A percentile compares a stretch with the other conserved stretches of the same genome.
These are phyloP conservation scores for Cordyceps pruinosa DNA, from an alignment of 2,329 filamentous ascomycete species.

Conservation along the genomic window DNA sequence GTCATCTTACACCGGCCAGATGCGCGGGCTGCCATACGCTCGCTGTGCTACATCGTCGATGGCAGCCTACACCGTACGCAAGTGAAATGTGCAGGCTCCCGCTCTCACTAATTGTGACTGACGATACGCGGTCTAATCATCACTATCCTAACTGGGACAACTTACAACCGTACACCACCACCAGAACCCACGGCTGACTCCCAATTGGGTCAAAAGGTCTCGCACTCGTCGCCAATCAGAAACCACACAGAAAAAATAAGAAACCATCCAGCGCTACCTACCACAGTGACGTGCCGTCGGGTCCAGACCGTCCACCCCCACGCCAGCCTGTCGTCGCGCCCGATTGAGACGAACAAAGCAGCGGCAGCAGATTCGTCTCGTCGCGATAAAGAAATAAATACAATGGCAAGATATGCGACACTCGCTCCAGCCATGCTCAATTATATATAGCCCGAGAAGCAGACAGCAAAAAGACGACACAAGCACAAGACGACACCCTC, in stretches of 20 bases:
- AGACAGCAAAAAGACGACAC: neutral
- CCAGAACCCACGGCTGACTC: neutral
- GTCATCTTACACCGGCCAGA: too few relatives aligned
- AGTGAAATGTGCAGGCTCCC: neutral
- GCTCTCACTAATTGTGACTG: neutral
- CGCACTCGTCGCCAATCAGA: neutral
- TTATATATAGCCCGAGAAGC: neutral
- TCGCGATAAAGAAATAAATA: too few relatives aligned
- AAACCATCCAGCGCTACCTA: too few relatives aligned
- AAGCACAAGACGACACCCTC: too few relatives aligned
- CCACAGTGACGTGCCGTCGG: neutral
- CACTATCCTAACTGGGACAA: neutral
- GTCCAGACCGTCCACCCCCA: neutral
- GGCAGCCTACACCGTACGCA: neutral
- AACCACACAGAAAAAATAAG: neutral
- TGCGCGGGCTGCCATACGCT: neutral
- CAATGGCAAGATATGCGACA: neutral
- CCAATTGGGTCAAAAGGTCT: neutral
- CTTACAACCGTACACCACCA: neutral
- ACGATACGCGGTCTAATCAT: neutral
- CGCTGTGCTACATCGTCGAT: neutral
- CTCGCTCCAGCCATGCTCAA: neutral
- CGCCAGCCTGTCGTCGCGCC: neutral
- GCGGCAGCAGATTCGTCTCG: too few relatives aligned
- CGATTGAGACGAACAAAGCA: too few relatives aligned